Base-by-base conservation (phyloP, 78 protist genomes). In the Mastigamoeba balamuthi region DNA sequence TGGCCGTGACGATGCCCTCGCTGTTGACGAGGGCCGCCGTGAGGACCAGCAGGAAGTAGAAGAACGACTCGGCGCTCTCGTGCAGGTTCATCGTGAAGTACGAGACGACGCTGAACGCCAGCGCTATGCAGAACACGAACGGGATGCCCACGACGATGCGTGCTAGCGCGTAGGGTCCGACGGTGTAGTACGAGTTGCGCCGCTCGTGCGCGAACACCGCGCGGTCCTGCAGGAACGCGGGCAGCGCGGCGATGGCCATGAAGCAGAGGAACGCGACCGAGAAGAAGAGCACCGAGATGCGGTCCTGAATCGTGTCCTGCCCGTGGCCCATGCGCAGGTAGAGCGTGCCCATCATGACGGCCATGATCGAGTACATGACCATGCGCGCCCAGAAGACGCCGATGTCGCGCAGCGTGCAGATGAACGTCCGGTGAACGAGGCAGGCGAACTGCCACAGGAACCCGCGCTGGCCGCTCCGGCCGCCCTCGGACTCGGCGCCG, bases 171-270 rank as follows among this genome's bases (percentile, higher is more conserved):
- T 69, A 82, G 29, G 77, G 74, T 71, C 76, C 69, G 25, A 82
- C 74, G 10, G 78, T 52, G 35, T 84, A 84, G 82, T 75, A 75
- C 1, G 82, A 80, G 30, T 80, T 40, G 9, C 78, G 52, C 48
- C 76, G 76, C 36, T 84, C 88, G 38, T 81, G 78, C 36, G 73
- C 73, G 75, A 78, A 84, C 5, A 84, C 72, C 70, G 77, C 79
- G 40, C 85, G 72, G 38, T 74, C 85, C 2, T 28, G 30, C 0
- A 27, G 7, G 7, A 74, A 42, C 4, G 66, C 33, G 23, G 85
- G 85, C 23, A 80, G 39, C 1, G 63, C 36, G 6, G 66, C 25
- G 7, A 80, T 7, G 8, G 42, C 72, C n/a, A 74, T 53, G 76
- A 80, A 74, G 70, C 79, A 75, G 63, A 69, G 78, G 40, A 64